Evolutionary conservation across 2,329 filamentous ascomycete species (phyloP), one percentile per base, ranked within the genome.

Genomic region (Trichoderma lentiforme): DNA sequence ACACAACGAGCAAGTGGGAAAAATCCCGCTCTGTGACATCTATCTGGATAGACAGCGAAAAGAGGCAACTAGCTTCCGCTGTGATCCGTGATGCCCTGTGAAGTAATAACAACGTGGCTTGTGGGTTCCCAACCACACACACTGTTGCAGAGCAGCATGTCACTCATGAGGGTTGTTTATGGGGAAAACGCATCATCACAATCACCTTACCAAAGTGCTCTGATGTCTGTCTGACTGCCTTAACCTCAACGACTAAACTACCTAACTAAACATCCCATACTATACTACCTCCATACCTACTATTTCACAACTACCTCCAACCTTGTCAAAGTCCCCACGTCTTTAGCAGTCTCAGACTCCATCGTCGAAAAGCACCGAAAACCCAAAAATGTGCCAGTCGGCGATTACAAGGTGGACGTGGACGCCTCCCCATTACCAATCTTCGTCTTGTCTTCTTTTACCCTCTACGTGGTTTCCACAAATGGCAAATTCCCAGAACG

Each of bases 81-180:
- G 64, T n/a, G 53, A 58, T 57, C 32, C 51, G 64, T 43, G 51
- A 18, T 60, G 57, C 57, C 30, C 30, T n/a, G 26, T 43, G 56
- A 21, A 12, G 56, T 34, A 30, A 62, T 26, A 51, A 69, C 56
- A 53, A 70, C 66, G 66, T 70, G 66, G 66, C 66, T 51, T 61
- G 66, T 70, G 66, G 66, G 18, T 58, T 43, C 28, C 51, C 32
- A 34, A 67, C 51, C 34, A 39, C 64, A 57, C 64, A 67, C 57
- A 18, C 57, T 43, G 21, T 18, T 12, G 36, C 34, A 66, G 15
- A 56, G 18, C 32, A 39, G 64, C 51, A 67, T 67, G 64, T 67
- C 64, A 67, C 64, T 67, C 64, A 21, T 24, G n/a, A 30, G 12
- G 12, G 34, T 28, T 39, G 30, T 28, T 67, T 21, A 28, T 21